Evolutionary conservation across 345 rosid genomes (phyloP), one percentile per base, ranked within the genome.

Genomic region (Aquilaria yunnanensis): DNA sequence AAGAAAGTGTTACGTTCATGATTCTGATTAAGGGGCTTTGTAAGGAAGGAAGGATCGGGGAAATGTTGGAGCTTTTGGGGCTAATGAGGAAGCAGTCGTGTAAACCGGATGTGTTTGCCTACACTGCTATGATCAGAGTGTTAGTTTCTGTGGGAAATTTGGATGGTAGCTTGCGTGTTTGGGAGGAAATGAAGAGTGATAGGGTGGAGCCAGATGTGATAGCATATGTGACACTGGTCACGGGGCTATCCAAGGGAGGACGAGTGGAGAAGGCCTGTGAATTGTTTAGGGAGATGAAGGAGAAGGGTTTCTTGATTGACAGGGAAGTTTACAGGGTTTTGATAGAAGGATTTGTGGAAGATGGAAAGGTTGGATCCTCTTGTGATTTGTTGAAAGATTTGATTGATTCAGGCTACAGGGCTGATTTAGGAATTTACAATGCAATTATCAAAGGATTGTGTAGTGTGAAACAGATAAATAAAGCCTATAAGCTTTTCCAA

Each of bases 91-190:
- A 64, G 5, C 71, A 77, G 71, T 43, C 80, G 70, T 88, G 96
- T 70, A 86, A 83, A 48, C 96, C 97, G 0, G 96, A 93, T 72
- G 86, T 93, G 37, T 93, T 90, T 76, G 98, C 96, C 0, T 90
- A 83, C 50, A 90, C 98, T 0, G 89, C 98, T 1, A 86, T 90
- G 89, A 52, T 88, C 47, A 82, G 68, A 70, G 67, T 78, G n/a
- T 64, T 93, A 80, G 81, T 80, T 73, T 75, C 76, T 0, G 79
- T 69, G 60, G 92, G 86, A 63, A 82, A 88, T 61, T 70, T 88
- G 73, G 95, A 90, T 60, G 97, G 84, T 2, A 69, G 90, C 70
- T 70, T 85, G 76, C 67, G 52, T 68, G 88, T 93, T 56, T 93
- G 98, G 98, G 85, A 85, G 61, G 97, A 93, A 56, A 87, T 87